Base-by-base conservation (phyloP, 2,329 filamentous ascomycete species). In the Phaeoacremonium minimum region DNA sequence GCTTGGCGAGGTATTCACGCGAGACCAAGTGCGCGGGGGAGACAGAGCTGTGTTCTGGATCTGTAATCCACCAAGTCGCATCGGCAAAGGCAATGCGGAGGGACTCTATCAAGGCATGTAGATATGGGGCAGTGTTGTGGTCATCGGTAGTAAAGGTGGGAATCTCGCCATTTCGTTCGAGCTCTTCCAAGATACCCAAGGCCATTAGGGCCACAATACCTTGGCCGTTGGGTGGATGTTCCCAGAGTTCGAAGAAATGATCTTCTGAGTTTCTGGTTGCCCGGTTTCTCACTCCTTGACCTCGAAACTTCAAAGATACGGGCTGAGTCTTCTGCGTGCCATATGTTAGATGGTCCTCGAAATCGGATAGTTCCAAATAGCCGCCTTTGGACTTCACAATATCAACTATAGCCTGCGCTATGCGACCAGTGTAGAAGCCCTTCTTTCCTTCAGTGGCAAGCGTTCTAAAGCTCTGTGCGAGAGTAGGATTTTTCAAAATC, bases 201-300 rank as follows among this genome's bases (percentile, higher is more conserved):
- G 91, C 85, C 83, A 96, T 95, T 14, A 96, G 66, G 0, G 91
- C 91, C 3, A 96, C 87, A 42, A 96, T 89, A 1, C 91, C 91
- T 61, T 96, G 91, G 0, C 91, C 89, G 47, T 95, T 96, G 2
- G 91, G 91, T 17, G 90, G 89, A 53, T 95, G 90, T 53, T 97
- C 91, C 91, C 91, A 97, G 1, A 97, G 67, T 53, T 93, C 80
- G 15, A 95, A 72, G 5, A 26, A 26, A n/a, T 26, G 22, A 26
- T 79, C 77, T 6, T 67, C 58, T 33, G 69, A 64, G 7, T 37
- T 18, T 15, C 20, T 14, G 11, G 15, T 26, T 15, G 13, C 12
- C 18, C n/a, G 15, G 15, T 22, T 7, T 9, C 9, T 9, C 22
- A 26, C 22, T 26, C 19, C 8, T 14, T 32, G 17, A 12, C 43